Conservation (phyloP, 176 grass and related monocot species). For the Oryza glaberrima region DNA sequence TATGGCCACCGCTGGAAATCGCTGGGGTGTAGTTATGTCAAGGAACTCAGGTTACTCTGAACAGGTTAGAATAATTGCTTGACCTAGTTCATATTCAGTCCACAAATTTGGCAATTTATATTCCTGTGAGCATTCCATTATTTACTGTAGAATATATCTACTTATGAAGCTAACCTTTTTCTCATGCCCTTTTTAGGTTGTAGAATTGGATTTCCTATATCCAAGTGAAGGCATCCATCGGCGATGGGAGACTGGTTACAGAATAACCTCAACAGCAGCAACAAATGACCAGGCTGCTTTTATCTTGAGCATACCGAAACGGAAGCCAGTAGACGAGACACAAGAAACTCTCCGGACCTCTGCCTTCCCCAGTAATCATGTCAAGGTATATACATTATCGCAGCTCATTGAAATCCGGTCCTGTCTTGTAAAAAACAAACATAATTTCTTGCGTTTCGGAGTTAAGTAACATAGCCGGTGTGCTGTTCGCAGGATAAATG, state of each 20-base stretch:
- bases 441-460: not conserved
- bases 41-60: slow-evolving; percentile 80
- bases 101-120: slow-evolving; percentile 7
- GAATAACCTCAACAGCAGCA: slow-evolving; percentile 83
- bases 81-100: not conserved
- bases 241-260: slow-evolving; percentile 89
- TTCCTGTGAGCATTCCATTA: not conserved
- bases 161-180: not conserved
- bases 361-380: slow-evolving; percentile 84
- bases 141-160: not conserved
- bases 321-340: slow-evolving; percentile 78
- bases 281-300: slow-evolving; percentile 87
- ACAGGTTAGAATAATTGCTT: slow-evolving; percentile 59
- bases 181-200: slow-evolving; percentile 54
- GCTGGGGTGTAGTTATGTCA: slow-evolving; percentile 97
- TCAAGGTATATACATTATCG: slow-evolving; percentile 67
- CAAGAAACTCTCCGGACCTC: slow-evolving; percentile 94
- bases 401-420: not conserved
- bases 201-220: slow-evolving; percentile 96
- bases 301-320: slow-evolving; percentile 89
- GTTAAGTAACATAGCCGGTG: not conserved
- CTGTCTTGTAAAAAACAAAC: not conserved
- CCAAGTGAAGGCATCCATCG: slow-evolving; percentile 93
- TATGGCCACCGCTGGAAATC: slow-evolving; percentile 88
- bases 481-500: slow-evolving; percentile 64